Conservation (phyloP, 352 stramenopile genomes). For the Blastocystis sp. region DNA sequence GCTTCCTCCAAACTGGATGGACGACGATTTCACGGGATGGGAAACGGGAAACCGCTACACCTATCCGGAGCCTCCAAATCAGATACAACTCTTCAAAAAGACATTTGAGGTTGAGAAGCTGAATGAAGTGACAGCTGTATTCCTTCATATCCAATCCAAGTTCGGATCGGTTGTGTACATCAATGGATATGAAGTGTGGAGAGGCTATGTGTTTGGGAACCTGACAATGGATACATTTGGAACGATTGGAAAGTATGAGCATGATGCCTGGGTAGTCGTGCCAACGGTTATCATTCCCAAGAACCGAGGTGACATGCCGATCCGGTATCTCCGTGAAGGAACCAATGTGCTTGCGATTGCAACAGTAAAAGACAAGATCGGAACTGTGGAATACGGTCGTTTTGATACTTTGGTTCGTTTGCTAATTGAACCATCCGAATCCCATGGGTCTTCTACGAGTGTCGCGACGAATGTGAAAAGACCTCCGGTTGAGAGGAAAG, state of each 20-base stretch:
- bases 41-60: background rate
- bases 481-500: no score
- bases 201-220: background rate
- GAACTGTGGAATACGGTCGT: no score
- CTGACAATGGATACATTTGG: no score
- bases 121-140: background rate
- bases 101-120: background rate
- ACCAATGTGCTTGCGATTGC: background rate
- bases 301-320: no score
- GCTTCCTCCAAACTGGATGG: background rate
- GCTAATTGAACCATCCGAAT: no score
- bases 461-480: no score
- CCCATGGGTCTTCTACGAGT: no score
- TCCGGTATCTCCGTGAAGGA: background rate
- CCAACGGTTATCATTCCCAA: no score
- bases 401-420: no score
- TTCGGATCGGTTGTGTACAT: slow-evolving; percentile 14
- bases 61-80: background rate
- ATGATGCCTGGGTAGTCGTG: no score
- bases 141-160: background rate
- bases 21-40: background rate
- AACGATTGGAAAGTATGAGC: no score
- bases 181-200: slow-evolving; percentile 6
- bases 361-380: no score
- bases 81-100: slow-evolving; percentile 7